Evolutionary conservation across 1,284 basidiomycete genomes (phyloP).

Genomic region (Cutaneotrichosporon dermatis): DNA sequence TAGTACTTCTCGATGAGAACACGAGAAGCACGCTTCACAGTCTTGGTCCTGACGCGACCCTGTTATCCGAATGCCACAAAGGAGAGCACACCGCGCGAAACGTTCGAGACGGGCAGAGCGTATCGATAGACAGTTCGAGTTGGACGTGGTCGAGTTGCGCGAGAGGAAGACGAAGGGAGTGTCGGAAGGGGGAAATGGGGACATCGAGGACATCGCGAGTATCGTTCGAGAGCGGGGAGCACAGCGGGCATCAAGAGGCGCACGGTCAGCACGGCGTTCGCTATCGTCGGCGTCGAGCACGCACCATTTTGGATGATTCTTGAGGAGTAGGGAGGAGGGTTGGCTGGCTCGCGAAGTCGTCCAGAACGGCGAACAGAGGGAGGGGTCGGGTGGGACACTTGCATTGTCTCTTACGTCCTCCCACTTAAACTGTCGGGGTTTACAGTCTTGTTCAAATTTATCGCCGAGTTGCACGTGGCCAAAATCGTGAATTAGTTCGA

Average conservation of each 20-base stretch:
- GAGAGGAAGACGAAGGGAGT: background rate
- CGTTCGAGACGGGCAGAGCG: slow-evolving; percentile 1
- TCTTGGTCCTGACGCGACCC: slow-evolving; percentile 99
- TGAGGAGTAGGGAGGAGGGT: slow-evolving; percentile 13
- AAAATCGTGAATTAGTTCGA: too few species aligned
- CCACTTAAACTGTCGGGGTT: too few species aligned
- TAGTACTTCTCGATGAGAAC: slow-evolving; percentile 99
- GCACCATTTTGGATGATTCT: slow-evolving; percentile 21
- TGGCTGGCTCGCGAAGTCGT: slow-evolving; percentile 3
- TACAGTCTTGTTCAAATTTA: too few species aligned
- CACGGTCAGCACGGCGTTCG: slow-evolving; percentile 9
- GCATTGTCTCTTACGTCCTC: too few species aligned
- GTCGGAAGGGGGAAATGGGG: background rate
- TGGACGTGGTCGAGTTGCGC: background rate
- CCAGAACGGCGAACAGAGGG: background rate
- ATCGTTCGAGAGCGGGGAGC: background rate
- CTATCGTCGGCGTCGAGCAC: slow-evolving; percentile 1
- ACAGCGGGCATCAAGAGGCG: background rate
- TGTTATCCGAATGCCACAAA: slow-evolving; percentile 44
- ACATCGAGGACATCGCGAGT: background rate
- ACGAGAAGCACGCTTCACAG: slow-evolving; percentile 97
- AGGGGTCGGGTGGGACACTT: too few species aligned
- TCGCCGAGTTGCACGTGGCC: too few species aligned
- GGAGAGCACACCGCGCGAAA: background rate
- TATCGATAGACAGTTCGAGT: background rate